These are phyloP conservation scores for Candida endomychidarum DNA, from an alignment of 805 yeast species.

Conservation along the genomic window DNA sequence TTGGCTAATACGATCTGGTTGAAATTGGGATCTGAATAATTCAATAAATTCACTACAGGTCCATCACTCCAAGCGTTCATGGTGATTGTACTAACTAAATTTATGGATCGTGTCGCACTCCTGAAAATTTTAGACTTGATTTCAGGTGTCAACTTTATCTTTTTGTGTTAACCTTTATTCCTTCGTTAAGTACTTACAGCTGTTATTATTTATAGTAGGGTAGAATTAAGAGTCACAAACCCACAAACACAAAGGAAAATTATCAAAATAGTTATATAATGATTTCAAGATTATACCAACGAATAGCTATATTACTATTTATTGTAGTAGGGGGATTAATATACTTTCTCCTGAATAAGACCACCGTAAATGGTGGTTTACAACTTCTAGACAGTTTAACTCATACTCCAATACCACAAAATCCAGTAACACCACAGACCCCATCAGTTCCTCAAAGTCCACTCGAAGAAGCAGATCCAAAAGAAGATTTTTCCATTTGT, in stretches of 20 bases:
- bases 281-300: slow-evolving; percentile 14
- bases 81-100: not conserved
- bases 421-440: no score
- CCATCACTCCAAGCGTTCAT: slow-evolving; percentile 26
- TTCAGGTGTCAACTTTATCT: no score
- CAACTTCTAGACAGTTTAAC: slow-evolving; percentile 1
- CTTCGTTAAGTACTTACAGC: no score
- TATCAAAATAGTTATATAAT: no score
- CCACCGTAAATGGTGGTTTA: slow-evolving; percentile 2
- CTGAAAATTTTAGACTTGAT: not conserved
- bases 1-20: slow-evolving; percentile 27
- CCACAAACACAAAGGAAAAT: no score
- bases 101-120: not conserved
- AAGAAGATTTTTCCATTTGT: slow-evolving; percentile 25
- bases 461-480: no score
- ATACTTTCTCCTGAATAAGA: slow-evolving; percentile 9
- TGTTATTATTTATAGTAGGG: no score
- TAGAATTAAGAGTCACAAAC: no score
- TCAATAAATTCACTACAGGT: slow-evolving; percentile 11
- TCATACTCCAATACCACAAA: not conserved
- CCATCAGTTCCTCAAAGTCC: no score
- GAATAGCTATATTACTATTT: slow-evolving; percentile 12
- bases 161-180: no score
- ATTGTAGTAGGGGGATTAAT: slow-evolving; percentile 5
- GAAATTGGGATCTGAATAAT: slow-evolving; percentile 29